phyloP scores from a whole-genome alignment of 2,329 filamentous ascomycete species.

The Trichophyton verrucosum region DNA sequence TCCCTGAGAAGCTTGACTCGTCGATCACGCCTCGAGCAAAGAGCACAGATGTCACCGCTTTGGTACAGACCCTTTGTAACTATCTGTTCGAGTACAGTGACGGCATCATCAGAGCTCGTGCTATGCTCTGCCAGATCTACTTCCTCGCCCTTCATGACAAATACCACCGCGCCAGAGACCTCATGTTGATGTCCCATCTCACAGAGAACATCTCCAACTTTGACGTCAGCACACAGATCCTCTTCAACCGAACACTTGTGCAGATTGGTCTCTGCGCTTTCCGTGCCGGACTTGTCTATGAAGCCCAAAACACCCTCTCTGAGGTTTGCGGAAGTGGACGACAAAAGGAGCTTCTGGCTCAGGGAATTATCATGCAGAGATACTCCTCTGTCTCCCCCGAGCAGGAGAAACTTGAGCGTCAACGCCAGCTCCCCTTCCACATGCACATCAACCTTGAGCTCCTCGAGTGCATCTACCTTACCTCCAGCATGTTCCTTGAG shows the following conservation, averaged over 20 bases:
- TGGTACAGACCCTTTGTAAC: constrained; percentile 81
- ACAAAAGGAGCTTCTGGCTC: constrained; percentile 93
- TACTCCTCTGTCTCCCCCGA: constrained; percentile 94
- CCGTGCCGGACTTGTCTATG: constrained; percentile 90
- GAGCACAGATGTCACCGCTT: constrained; percentile 52
- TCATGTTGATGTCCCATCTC: constrained; percentile 99
- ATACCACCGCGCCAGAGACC: constrained; percentile 94
- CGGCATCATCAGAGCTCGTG: constrained; percentile 87
- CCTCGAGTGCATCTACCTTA: constrained; percentile 94
- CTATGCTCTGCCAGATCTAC: constrained; percentile 98
- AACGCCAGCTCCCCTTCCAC: constrained; percentile 96
- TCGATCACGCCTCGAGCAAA: constrained; percentile 62
- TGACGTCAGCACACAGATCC: constrained; percentile 91
- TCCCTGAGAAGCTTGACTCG: constrained; percentile 60
- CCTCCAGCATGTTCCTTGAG: constrained; percentile 97
- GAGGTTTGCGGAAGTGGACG: constrained; percentile 96
- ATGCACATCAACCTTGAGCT: constrained; percentile 99
- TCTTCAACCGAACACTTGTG: constrained; percentile 95
- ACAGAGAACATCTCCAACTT: constrained; percentile 96
- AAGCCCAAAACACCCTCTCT: constrained; percentile 92
- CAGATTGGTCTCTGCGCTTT: constrained; percentile 98
- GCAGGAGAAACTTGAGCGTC: constrained; percentile 92
- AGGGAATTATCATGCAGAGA: constrained; percentile 96
- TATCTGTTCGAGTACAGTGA: constrained; percentile 92
- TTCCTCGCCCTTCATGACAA: constrained; percentile 94